Conservation (phyloP, 441 rosid genomes). For the Gossypium gossypioides region DNA sequence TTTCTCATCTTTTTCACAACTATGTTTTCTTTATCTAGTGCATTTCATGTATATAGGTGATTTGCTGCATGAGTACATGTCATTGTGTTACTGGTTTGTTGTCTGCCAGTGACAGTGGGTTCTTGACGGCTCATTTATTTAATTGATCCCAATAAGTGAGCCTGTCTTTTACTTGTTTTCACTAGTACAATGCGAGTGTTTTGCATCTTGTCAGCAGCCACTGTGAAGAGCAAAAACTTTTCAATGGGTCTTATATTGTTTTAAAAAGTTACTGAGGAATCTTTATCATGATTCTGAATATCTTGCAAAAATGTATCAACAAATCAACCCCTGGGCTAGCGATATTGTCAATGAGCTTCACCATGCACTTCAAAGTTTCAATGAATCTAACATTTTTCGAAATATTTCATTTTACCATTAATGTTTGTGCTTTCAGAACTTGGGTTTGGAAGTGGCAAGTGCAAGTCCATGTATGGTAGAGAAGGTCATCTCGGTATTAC, state of each 20-base stretch:
- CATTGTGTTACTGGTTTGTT: background rate
- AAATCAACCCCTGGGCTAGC: background rate
- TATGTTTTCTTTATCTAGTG: background rate
- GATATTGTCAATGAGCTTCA: conserved; percentile 6
- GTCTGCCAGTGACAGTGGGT: background rate
- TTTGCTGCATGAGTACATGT: background rate
- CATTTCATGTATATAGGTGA: background rate
- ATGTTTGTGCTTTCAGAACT: conserved; percentile 56
- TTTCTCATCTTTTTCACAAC: background rate
- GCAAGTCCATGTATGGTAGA: conserved; percentile 78
- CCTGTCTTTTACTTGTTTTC: background rate
- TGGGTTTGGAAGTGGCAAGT: conserved; percentile 69
- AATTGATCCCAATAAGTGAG: background rate
- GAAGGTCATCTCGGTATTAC: conserved; percentile 91
- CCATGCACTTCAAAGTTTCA: conserved; percentile 1
- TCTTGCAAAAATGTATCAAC: background rate
- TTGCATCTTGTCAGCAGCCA: background rate
- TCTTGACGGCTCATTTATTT: background rate
- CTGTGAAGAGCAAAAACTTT: background rate
- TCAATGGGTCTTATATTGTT: background rate
- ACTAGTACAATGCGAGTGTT: background rate
- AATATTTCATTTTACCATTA: conserved; percentile 16
- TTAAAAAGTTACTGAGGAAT: background rate
- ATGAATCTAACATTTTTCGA: conserved; percentile 6
- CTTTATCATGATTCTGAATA: background rate